Evolutionary conservation across 768 basidiomycete species (phyloP).

Genomic region (Termitomyces sp.): DNA sequence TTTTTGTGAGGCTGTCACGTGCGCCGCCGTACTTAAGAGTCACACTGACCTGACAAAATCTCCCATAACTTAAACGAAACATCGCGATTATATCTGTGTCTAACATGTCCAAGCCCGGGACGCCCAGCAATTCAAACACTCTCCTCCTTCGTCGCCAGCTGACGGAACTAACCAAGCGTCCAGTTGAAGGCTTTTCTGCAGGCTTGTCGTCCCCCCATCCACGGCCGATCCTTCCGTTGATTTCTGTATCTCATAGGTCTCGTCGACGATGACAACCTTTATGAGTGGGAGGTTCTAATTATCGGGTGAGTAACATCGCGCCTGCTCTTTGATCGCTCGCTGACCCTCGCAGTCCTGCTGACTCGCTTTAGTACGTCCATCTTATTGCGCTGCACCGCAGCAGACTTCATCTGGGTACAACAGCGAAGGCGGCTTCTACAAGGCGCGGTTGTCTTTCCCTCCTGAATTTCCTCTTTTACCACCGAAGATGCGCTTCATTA

Average conservation of each 20-base stretch:
- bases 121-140: slow-evolving; percentile 37
- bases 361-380: slow-evolving; percentile 83
- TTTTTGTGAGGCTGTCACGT: slow-evolving; percentile 16
- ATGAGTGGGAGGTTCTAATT: slow-evolving; percentile 95
- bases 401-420: slow-evolving; percentile 17
- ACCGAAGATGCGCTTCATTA: slow-evolving; percentile 95
- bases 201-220: slow-evolving; percentile 42
- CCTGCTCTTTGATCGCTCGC: slow-evolving; percentile 5
- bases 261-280: slow-evolving; percentile 91
- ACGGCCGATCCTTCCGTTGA: slow-evolving; percentile 25
- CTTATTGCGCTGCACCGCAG: background rate
- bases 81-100: slow-evolving; percentile 19
- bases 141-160: slow-evolving; percentile 80
- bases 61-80: background rate
- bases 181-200: slow-evolving; percentile 96
- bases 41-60: background rate
- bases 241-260: slow-evolving; percentile 57
- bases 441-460: slow-evolving; percentile 87
- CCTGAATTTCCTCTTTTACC: slow-evolving; percentile 87
- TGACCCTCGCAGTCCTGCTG: slow-evolving; percentile 65
- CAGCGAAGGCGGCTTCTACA: slow-evolving; percentile 96
- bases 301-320: slow-evolving; percentile 66
- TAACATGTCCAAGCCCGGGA: slow-evolving; percentile 43
- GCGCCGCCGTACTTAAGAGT: slow-evolving; percentile 13
- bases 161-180: slow-evolving; percentile 83